A percentile compares a stretch with the other conserved stretches of the same genome.
phyloP scores from a whole-genome alignment of 805 yeast species.

The Starmerella cellae region DNA sequence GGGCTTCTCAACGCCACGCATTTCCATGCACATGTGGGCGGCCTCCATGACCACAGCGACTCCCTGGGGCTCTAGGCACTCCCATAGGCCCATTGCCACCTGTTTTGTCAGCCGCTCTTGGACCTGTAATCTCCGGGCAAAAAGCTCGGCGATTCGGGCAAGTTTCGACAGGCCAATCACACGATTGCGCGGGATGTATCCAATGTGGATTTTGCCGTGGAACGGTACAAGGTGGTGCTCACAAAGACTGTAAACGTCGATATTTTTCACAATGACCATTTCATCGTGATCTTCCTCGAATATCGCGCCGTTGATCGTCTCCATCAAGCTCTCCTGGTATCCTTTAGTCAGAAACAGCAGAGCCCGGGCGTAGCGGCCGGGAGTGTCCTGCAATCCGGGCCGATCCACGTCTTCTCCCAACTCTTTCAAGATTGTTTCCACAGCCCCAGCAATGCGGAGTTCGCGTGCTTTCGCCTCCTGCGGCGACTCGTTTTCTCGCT shows the following conservation, averaged over 20 bases:
- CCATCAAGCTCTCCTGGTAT: slow-evolving; percentile 83
- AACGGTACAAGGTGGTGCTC: slow-evolving; percentile 98
- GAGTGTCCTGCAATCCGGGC: slow-evolving; percentile 87
- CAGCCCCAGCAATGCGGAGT: slow-evolving; percentile 70
- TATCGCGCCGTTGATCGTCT: slow-evolving; percentile 86
- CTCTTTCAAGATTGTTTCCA: slow-evolving; percentile 54
- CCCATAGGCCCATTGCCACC: slow-evolving; percentile 89
- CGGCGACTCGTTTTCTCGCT: slow-evolving; percentile 52
- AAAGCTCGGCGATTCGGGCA: slow-evolving; percentile 95
- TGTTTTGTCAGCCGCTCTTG: slow-evolving; percentile 95
- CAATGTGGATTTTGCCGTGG: slow-evolving; percentile 92
- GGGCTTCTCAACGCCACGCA: slow-evolving; percentile 91
- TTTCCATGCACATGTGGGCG: slow-evolving; percentile 98
- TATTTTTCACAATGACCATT: slow-evolving; percentile 95
- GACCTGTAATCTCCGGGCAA: slow-evolving; percentile 89
- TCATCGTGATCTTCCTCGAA: slow-evolving; percentile 98
- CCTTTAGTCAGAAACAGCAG: slow-evolving; percentile 94
- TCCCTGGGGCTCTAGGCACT: slow-evolving; percentile 84
- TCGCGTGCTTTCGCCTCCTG: slow-evolving; percentile 58
- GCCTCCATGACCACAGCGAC: slow-evolving; percentile 98
- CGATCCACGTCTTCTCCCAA: slow-evolving; percentile 83
- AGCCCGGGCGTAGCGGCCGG: slow-evolving; percentile 91
- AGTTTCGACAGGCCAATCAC: slow-evolving; percentile 86
- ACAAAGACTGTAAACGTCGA: slow-evolving; percentile 81
- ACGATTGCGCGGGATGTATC: slow-evolving; percentile 89